A percentile compares a stretch with the other conserved stretches of the same genome.
Evolutionary conservation across 208 protist species (phyloP).

Genomic region (Acanthamoeba culbertsoni): DNA sequence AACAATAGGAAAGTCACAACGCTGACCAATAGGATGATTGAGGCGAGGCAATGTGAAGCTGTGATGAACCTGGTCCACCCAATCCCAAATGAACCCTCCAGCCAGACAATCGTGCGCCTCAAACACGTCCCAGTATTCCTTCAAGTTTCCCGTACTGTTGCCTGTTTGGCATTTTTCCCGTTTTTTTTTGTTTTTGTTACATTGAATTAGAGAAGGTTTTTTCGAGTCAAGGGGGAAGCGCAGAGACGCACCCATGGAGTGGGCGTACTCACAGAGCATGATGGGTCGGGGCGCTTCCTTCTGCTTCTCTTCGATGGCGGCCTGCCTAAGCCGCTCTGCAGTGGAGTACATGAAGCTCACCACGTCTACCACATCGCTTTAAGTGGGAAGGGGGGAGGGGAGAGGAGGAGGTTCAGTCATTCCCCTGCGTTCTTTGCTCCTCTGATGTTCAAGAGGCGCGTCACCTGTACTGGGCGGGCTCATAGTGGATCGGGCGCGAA

Average conservation of each 20-base stretch:
- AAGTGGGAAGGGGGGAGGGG: neutral
- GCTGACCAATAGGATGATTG: too few species aligned
- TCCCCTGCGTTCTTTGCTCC: too few species aligned
- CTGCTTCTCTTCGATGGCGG: neutral
- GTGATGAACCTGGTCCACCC: constrained; percentile 74
- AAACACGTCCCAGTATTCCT: constrained; percentile 70
- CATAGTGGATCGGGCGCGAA: constrained; percentile 52
- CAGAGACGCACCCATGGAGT: constrained; percentile 68
- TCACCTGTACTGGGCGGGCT: constrained; percentile 45
- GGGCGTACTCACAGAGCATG: constrained; percentile 77
- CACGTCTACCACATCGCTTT: constrained; percentile 44
- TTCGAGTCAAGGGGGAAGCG: too few species aligned
- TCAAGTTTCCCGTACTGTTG: constrained; percentile 68
- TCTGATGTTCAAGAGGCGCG: neutral
- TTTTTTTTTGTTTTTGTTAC: neutral
- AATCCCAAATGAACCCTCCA: constrained; percentile 81
- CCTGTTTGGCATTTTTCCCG: too few species aligned
- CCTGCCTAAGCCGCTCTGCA: neutral
- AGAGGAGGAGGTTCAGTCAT: neutral
- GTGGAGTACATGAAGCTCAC: constrained; percentile 58
- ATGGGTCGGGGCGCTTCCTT: constrained; percentile 60
- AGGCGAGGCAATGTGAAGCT: too few species aligned
- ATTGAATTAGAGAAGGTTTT: too few species aligned
- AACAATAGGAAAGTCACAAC: too few species aligned
- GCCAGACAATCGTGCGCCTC: constrained; percentile 16